A percentile compares a stretch with the other conserved stretches of the same genome.
These are phyloP conservation scores for Peziza echinospora DNA, from an alignment of 495 filamentous ascomycete genomes.

Conservation along the genomic window DNA sequence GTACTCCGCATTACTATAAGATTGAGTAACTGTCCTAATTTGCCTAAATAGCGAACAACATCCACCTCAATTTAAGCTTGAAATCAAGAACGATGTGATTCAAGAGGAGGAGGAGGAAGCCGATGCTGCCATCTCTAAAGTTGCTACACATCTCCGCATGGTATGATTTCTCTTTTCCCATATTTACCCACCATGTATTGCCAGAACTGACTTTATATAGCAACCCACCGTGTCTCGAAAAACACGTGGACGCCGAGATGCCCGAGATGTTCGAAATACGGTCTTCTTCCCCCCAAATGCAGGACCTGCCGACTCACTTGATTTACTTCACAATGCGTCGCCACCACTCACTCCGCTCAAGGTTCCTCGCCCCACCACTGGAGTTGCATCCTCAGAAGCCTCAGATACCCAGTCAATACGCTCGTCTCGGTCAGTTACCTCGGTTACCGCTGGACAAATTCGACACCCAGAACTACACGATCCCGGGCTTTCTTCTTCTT, in stretches of 20 bases:
- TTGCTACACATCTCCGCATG: constrained; percentile 63
- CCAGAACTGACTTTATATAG: constrained; percentile 35
- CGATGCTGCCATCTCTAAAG: constrained; percentile 68
- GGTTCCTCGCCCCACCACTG: constrained; percentile 24
- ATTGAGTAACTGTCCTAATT: constrained; percentile 26
- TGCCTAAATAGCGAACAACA: constrained; percentile 32
- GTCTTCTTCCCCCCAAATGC: constrained; percentile 45
- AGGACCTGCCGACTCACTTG: constrained; percentile 16
- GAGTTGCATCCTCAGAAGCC: constrained; percentile 31
- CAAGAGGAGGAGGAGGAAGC: constrained; percentile 78
- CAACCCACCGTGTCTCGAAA: constrained; percentile 64
- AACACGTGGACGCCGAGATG: constrained; percentile 14
- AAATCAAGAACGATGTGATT: constrained; percentile 81
- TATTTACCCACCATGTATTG: no score
- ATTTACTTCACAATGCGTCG: constrained; percentile 6
- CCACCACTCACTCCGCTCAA: constrained; percentile 19
- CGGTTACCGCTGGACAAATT: constrained; percentile 30
- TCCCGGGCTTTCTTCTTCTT: constrained; percentile 67
- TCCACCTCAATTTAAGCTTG: constrained; percentile 64
- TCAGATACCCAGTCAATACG: constrained; percentile 86
- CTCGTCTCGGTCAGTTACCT: constrained; percentile 62
- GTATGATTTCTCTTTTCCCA: constrained; percentile 29
- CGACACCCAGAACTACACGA: constrained; percentile 67
- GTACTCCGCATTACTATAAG: constrained; percentile 24
- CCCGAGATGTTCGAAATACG: constrained; percentile 71